Evolutionary conservation across 1,139 yeast genomes (phyloP).

Genomic region (Scheffersomyces quercinus): DNA sequence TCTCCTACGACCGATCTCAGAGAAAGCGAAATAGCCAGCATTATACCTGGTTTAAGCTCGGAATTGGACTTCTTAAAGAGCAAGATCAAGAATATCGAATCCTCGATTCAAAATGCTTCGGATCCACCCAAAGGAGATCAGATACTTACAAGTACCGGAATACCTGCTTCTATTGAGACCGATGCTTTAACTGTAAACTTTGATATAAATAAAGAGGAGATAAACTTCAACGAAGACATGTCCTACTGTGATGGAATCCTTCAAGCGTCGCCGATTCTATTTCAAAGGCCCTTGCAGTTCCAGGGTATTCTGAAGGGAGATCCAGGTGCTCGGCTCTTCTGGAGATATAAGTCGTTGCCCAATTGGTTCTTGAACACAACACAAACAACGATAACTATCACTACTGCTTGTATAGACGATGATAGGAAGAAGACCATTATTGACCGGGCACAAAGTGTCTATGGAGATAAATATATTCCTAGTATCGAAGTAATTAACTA

Average conservation of each 20-base stretch:
- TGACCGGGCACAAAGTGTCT: conserved; percentile 2
- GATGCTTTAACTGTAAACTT: too few species aligned
- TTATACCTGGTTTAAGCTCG: background rate
- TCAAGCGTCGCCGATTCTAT: conserved; percentile 1
- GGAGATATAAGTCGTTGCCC: conserved; percentile 4
- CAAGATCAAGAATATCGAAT: background rate
- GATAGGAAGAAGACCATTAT: background rate
- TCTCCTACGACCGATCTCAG: background rate
- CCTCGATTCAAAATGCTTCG: background rate
- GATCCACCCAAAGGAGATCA: too few species aligned
- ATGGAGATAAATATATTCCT: conserved; percentile 4
- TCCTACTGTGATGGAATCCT: conserved; percentile 1
- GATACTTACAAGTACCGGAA: too few species aligned
- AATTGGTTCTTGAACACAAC: background rate
- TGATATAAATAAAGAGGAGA: conserved; percentile 3
- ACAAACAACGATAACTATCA: conserved; percentile 1
- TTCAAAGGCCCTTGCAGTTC: conserved; percentile 6
- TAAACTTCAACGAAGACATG: conserved; percentile 8
- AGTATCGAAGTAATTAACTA: conserved; percentile 6
- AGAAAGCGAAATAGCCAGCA: background rate
- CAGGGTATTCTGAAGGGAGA: conserved; percentile 12
- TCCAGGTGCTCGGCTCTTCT: conserved; percentile 9
- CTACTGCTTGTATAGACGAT: background rate
- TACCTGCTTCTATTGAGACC: too few species aligned
- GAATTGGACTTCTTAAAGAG: background rate